These are phyloP conservation scores for Corchorus capsularis DNA, from an alignment of 345 rosid species.

Conservation along the genomic window DNA sequence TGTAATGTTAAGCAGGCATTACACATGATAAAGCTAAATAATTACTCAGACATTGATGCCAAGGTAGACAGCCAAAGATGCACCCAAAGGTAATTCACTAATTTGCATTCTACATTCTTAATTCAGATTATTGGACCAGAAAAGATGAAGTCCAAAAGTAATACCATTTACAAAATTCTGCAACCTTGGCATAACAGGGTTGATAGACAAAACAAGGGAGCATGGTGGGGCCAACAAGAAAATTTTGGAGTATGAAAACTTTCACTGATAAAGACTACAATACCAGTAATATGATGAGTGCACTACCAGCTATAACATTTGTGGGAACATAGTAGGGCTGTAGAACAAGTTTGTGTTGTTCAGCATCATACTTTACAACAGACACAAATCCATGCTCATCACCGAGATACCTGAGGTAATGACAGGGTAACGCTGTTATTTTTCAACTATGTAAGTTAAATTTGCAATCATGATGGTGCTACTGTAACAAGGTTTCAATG, in stretches of 20 bases:
- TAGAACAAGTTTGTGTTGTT: slow-evolving; percentile 46
- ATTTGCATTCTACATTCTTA: slow-evolving; percentile 12
- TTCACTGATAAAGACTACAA: not conserved
- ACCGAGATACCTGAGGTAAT: slow-evolving; percentile 63
- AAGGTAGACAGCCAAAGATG: not conserved
- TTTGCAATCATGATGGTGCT: slow-evolving; percentile 19
- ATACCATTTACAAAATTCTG: not conserved
- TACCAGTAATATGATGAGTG: not conserved
- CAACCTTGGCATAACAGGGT: not conserved
- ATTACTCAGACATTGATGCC: slow-evolving; percentile 6
- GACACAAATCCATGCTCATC: slow-evolving; percentile 79
- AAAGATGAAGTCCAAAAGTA: not conserved
- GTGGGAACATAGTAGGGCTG: slow-evolving; percentile 73
- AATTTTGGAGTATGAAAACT: not conserved
- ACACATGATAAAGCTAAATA: slow-evolving; percentile 14
- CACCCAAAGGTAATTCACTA: slow-evolving; percentile 4
- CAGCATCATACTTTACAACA: slow-evolving; percentile 60
- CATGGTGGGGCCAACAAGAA: not conserved
- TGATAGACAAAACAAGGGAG: not conserved
- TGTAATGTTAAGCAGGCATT: slow-evolving; percentile 6
- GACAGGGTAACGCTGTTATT: slow-evolving; percentile 3
- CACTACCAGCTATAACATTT: slow-evolving; percentile 62
- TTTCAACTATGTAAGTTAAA: slow-evolving; percentile 2
- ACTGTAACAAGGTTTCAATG: slow-evolving; percentile 1
- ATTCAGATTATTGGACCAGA: not conserved